Conservation (phyloP, 352 stramenopile species). For the Phytophthora syringae region DNA sequence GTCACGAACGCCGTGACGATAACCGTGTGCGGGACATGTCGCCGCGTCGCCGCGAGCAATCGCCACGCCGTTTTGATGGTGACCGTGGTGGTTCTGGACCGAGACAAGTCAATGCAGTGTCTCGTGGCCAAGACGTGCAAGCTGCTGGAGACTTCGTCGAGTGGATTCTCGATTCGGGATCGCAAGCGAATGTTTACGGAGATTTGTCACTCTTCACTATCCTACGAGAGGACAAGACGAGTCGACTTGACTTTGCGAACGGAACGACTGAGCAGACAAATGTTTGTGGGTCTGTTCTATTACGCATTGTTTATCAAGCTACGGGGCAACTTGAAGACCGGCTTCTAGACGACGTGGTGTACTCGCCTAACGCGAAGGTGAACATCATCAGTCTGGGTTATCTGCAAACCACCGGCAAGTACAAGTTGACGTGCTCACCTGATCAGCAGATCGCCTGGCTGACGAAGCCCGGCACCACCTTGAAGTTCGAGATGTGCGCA, state of each 20-base stretch:
- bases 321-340: conserved; percentile 2
- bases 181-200: conserved; percentile 12
- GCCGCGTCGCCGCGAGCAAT: neutral
- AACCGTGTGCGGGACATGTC: neutral
- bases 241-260: conserved; percentile 14
- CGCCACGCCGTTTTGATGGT: neutral
- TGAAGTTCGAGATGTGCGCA: conserved; percentile 11
- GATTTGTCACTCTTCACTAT: conserved; percentile 14
- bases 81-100: neutral
- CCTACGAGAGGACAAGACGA: neutral
- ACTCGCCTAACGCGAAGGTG: conserved; percentile 1
- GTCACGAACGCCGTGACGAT: neutral
- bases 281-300: conserved; percentile 11
- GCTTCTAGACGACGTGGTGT: conserved; percentile 17
- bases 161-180: conserved; percentile 20
- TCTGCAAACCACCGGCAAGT: conserved; percentile 10
- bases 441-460: conserved; percentile 15
- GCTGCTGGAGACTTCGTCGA: neutral
- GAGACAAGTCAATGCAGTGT: neutral
- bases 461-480: conserved; percentile 1
- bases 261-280: conserved; percentile 9
- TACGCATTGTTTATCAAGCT: neutral
- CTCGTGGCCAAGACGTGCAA: neutral
- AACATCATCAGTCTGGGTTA: conserved; percentile 19
- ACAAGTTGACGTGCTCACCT: conserved; percentile 8